Conservation (phyloP, 176 grass and related monocot genomes). For the Eragrostis curvula region DNA sequence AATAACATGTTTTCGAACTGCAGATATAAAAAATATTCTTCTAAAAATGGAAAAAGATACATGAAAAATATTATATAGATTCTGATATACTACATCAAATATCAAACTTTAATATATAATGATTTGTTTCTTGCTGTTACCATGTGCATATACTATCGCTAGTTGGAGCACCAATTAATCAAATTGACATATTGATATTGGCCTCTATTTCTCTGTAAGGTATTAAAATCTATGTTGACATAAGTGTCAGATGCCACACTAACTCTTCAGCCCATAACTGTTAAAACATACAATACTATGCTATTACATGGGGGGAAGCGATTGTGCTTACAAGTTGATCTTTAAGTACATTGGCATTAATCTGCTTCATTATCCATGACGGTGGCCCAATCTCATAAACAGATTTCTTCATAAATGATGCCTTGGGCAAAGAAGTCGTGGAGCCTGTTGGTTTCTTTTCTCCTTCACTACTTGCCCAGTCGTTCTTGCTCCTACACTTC, state of each 20-base stretch:
- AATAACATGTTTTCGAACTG: too few relatives aligned
- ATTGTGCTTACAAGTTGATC: too few relatives aligned
- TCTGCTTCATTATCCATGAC: conserved; percentile 36
- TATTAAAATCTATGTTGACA: not conserved
- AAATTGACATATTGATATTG: not conserved
- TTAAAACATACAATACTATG: too few relatives aligned
- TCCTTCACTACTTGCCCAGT: not conserved
- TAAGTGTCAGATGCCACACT: not conserved
- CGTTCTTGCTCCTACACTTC: not conserved
- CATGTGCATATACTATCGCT: not conserved
- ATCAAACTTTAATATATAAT: not conserved
- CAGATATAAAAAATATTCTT: not conserved
- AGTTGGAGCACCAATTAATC: not conserved
- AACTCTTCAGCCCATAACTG: not conserved
- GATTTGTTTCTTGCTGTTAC: not conserved
- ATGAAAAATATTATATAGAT: too few relatives aligned
- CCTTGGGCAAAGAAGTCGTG: not conserved
- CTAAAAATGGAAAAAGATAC: too few relatives aligned
- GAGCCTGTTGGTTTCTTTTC: not conserved
- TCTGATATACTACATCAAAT: not conserved
- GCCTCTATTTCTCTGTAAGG: not conserved
- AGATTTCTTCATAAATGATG: too few relatives aligned
- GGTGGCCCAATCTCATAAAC: not conserved
- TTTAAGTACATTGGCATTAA: not conserved
- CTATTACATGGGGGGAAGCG: too few relatives aligned